Percentiles rank a stretch among this genome's conserved stretches.
These are phyloP conservation scores for Schizosaccharomyces japonicus DNA, from an alignment of 805 yeast genomes.

Conservation along the genomic window DNA sequence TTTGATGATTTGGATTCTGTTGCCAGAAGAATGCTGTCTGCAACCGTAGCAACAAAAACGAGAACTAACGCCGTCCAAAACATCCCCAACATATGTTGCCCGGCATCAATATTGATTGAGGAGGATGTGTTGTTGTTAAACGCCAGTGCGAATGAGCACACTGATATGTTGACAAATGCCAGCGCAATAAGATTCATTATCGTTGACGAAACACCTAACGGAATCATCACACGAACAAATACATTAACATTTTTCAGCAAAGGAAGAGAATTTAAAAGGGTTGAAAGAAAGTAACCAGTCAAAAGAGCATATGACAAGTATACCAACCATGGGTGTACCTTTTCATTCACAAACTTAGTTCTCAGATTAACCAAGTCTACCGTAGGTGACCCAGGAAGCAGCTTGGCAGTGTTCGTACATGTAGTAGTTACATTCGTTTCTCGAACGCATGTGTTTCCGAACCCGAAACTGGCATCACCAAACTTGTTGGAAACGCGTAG, in stretches of 20 bases:
- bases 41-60: too few species aligned
- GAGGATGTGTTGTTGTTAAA: not conserved
- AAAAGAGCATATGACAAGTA: not conserved
- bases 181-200: not conserved
- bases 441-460: too few species aligned
- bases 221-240: not conserved
- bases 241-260: not conserved
- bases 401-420: too few species aligned
- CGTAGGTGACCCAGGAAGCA: not conserved
- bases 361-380: not conserved
- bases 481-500: too few species aligned
- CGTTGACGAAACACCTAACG: not conserved
- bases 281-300: not conserved
- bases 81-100: too few species aligned
- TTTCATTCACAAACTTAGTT: not conserved
- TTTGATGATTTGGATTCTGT: too few species aligned
- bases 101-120: not conserved
- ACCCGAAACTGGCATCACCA: too few species aligned
- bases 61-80: too few species aligned
- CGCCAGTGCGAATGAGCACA: not conserved
- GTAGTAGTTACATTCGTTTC: too few species aligned
- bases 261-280: not conserved
- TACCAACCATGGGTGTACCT: slow-evolving; percentile 2
- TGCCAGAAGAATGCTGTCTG: too few species aligned
- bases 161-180: not conserved